These are phyloP conservation scores for Macroventuria anomochaeta DNA, from an alignment of 2,329 filamentous ascomycete genomes.

Conservation along the genomic window DNA sequence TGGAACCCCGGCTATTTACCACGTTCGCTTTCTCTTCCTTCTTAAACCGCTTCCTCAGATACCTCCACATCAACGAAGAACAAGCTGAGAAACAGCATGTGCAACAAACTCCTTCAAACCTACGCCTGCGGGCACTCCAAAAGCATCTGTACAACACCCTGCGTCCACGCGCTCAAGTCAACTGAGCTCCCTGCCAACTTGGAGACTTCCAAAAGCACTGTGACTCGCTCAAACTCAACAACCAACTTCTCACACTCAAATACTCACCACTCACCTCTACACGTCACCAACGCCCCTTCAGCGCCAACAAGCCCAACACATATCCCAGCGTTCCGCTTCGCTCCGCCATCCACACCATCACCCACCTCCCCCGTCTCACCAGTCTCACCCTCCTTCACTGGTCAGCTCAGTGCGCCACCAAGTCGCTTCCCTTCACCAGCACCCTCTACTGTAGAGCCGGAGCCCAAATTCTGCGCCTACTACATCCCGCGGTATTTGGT, in stretches of 20 bases:
- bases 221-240: constrained; percentile 16
- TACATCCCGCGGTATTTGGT: constrained; percentile 28
- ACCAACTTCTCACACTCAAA: not conserved
- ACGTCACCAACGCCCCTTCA: not conserved
- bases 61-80: too few relatives aligned
- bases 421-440: not conserved
- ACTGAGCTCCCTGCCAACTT: not conserved
- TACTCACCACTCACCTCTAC: not conserved
- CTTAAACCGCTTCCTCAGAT: too few relatives aligned
- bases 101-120: constrained; percentile 34
- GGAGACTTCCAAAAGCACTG: not conserved
- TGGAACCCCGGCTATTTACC: too few relatives aligned
- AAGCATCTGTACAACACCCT: constrained; percentile 37
- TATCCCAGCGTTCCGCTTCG: constrained; percentile 13
- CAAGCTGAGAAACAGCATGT: constrained; percentile 23
- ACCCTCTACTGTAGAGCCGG: not conserved
- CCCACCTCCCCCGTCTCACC: constrained; percentile 6
- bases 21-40: too few relatives aligned
- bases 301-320: not conserved
- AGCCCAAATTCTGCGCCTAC: constrained; percentile 28
- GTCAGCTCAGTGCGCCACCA: constrained; percentile 4
- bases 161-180: constrained; percentile 25
- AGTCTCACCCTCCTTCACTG: constrained; percentile 4
- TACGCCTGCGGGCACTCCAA: constrained; percentile 37
- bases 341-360: constrained; percentile 5